Evolutionary conservation across 345 rosid genomes (phyloP), one percentile per base, ranked within the genome.

Genomic region (Murraya koenigii): DNA sequence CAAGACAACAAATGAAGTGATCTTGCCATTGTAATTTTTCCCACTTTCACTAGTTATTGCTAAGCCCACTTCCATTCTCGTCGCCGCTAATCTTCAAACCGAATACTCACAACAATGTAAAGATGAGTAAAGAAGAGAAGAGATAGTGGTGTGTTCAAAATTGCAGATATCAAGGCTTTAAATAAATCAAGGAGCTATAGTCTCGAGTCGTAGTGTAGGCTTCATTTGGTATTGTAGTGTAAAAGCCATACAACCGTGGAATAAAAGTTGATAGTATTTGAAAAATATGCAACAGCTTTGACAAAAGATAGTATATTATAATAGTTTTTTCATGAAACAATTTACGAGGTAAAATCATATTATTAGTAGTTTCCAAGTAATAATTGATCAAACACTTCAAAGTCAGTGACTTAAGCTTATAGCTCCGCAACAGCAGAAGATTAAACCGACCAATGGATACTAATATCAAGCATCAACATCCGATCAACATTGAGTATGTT

Each of bases 1-100:
- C 13, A 92, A 79, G 36, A 90, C 81, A 19, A 92, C 94, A 74
- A 89, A 90, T 39, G 58, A 65, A 38, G 97, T 94, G 72, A 90
- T 83, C 84, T 75, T 84, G 38, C 93, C 95, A 38, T 80, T 84
- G 80, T 74, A 54, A 35, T 88, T 86, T 25, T 80, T 61, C 71
- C 56, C 77, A 1, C 33, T 80, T 55, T 49, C 84, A 64, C 69
- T 80, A 15, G 70, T 23, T 26, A 79, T 75, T 4, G 83, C 71
- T 23, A 83, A 67, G 44, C 85, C 91, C 36, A 13, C 83, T 39
- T 87, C 90, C 97, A 90, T 90, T 69, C 58, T 59, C 78, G 5
- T 23, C 17, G 56, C 66, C 80, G 3, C 49, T 25, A 52, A 39
- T 20, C 59, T 62, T 41, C 69, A 71, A 69, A 66, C 38, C 25